A percentile compares a stretch with the other conserved stretches of the same genome.
These are phyloP conservation scores for Brasenia schreberi DNA, from an alignment of 164 flowering plant genomes.

Conservation along the genomic window DNA sequence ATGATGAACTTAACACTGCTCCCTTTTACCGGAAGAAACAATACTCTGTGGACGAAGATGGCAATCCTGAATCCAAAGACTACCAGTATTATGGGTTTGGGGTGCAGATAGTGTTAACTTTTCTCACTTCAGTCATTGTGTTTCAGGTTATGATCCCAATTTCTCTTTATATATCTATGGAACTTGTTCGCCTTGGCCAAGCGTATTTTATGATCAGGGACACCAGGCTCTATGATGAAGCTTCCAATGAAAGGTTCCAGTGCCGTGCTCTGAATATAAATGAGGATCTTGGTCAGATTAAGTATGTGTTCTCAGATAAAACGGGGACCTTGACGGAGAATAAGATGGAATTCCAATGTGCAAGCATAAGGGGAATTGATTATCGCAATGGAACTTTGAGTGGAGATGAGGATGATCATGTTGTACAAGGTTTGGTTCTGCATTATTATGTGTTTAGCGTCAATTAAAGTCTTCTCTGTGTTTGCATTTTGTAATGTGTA, in stretches of 20 bases:
- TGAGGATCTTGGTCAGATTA: constrained; percentile 95
- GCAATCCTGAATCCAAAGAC: constrained; percentile 3
- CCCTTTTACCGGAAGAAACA: constrained; percentile 59
- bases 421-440: constrained; percentile 37
- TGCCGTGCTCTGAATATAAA: constrained; percentile 96
- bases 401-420: constrained; percentile 28
- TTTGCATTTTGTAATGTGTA: background rate
- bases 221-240: constrained; percentile 44
- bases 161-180: constrained; percentile 97
- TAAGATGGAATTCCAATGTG: constrained; percentile 96
- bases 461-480: background rate
- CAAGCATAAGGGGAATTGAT: constrained; percentile 75
- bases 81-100: constrained; percentile 73
- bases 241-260: constrained; percentile 72
- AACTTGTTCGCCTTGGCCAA: constrained; percentile 93
- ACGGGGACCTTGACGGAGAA: constrained; percentile 98
- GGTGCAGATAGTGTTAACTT: constrained; percentile 66
- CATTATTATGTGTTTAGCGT: background rate
- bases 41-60: constrained; percentile 22
- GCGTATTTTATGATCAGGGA: constrained; percentile 93
- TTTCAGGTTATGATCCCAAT: constrained; percentile 98
- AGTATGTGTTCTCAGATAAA: constrained; percentile 90
- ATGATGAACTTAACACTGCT: constrained; percentile 31
- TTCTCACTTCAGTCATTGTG: constrained; percentile 89
- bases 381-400: constrained; percentile 29